Base-by-base conservation (phyloP, 345 rosid species). In the Corchorus capsularis region DNA sequence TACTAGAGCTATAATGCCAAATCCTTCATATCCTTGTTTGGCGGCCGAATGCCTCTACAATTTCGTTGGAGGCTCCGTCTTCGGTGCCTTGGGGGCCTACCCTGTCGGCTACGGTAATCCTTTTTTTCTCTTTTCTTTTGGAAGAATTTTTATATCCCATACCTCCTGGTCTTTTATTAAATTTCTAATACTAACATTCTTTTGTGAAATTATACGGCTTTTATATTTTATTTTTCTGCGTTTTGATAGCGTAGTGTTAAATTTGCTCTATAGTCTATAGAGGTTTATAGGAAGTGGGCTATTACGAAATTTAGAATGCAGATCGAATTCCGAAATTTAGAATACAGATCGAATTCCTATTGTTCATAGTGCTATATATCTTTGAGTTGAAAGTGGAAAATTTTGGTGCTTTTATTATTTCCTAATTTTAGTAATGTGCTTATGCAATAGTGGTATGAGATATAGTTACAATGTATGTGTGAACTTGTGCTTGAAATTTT, bases 11-110 rank as follows among this genome's bases (percentile, higher is more conserved):
- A 19, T 87, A 69, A 81, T 83, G 76, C 87, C 89, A 34, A 34
- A 57, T 8, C 83, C 80, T 3, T 54, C 83, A 2, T 52, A 63
- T 73, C 49, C 85, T 14, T 52, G 68, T 68, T 76, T 89, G 55
- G 89, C 93, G 12, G 89, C 85, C 57, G 91, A 89, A 62, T 96
- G 99, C 79, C 80, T 96, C 79, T 49, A 85, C 75, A 89, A 89
- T 59, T 91, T 86, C 81, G 93, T 89, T 0, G 89, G 87, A 54
- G 97, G 92, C 86, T 81, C 98, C 63, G 90, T 89, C 45, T 90
- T 88, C n/a, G 99, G 99, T 67, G 94, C 95, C 61, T 79, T 96
- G 67, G 86, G 88, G 94, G 97, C 97, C 76, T 89, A 95, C 75
- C 85, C 92, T 66, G 89, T 91, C 71, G 97, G 97, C 75, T 93